Evolutionary conservation across 495 filamentous ascomycete species (phyloP).

Genomic region (Penicillium bialowiezense): DNA sequence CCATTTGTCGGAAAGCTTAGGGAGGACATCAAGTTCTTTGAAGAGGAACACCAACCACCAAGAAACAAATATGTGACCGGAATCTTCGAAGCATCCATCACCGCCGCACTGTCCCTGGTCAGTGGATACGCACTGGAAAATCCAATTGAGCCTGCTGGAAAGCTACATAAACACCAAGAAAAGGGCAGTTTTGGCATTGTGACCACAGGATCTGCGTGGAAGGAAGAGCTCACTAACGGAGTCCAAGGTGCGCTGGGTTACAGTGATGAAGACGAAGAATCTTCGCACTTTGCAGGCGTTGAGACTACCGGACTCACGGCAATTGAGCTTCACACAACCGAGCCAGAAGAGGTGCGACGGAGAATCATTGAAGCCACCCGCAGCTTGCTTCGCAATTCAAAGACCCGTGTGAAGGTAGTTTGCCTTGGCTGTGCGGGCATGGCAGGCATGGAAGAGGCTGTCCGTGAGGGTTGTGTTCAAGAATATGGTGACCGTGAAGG

Average conservation of each 20-base stretch:
- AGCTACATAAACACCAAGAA: constrained; percentile 29
- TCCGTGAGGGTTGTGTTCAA: constrained; percentile 64
- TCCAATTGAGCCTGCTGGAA: constrained; percentile 21
- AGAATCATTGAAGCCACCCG: constrained; percentile 69
- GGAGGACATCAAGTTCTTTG: constrained; percentile 28
- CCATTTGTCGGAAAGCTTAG: constrained; percentile 68
- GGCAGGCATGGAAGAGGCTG: constrained; percentile 81
- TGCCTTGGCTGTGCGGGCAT: constrained; percentile 85
- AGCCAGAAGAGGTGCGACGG: constrained; percentile 59
- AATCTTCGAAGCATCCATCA: constrained; percentile 81
- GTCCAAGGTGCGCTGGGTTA: constrained; percentile 49
- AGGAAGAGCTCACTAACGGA: constrained; percentile 61
- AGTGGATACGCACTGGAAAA: constrained; percentile 33
- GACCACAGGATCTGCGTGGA: constrained; percentile 83
- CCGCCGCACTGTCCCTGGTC: constrained; percentile 50
- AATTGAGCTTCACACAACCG: constrained; percentile 69
- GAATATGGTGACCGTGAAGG: constrained; percentile 61
- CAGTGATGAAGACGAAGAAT: constrained; percentile 16
- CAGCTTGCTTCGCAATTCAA: constrained; percentile 54
- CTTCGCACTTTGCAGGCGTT: constrained; percentile 67
- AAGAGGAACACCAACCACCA: constrained; percentile 14
- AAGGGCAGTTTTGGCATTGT: constrained; percentile 79
- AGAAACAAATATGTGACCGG: constrained; percentile 63
- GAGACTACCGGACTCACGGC: constrained; percentile 83
- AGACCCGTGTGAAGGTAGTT: constrained; percentile 46